phyloP scores from a whole-genome alignment of 305 asterid species.

The Solanum hybrid region DNA sequence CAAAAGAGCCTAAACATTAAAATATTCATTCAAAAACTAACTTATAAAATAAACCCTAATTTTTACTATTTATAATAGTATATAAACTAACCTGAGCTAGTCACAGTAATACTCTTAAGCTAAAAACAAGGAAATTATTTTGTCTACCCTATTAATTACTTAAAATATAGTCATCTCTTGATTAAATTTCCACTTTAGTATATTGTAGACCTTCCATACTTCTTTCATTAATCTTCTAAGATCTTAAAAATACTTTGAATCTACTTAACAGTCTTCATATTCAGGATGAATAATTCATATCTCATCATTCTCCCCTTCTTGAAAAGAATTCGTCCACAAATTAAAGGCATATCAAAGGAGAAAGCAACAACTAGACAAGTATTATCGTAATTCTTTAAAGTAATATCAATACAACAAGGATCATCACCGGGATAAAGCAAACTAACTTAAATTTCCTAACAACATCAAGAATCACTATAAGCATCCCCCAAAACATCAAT shows the following conservation, averaged over 20 bases:
- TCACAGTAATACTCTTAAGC: not conserved
- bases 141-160: too few species aligned
- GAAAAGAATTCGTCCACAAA: not conserved
- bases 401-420: not conserved
- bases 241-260: not conserved
- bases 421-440: not conserved
- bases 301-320: not conserved
- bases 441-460: not conserved
- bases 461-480: not conserved
- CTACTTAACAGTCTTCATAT: not conserved
- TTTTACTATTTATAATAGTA: too few species aligned
- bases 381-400: not conserved
- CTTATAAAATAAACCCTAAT: not conserved
- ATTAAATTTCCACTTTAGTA: not conserved
- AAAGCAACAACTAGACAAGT: not conserved
- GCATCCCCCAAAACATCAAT: not conserved
- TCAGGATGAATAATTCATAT: not conserved
- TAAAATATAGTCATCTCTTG: not conserved
- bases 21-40: not conserved
- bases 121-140: not conserved
- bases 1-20: not conserved
- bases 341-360: not conserved
- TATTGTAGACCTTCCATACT: not conserved
- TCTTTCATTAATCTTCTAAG: not conserved
- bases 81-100: not conserved